These are phyloP conservation scores for Fusarium oligoseptatum DNA, from an alignment of 2,329 filamentous ascomycete species.

Conservation along the genomic window DNA sequence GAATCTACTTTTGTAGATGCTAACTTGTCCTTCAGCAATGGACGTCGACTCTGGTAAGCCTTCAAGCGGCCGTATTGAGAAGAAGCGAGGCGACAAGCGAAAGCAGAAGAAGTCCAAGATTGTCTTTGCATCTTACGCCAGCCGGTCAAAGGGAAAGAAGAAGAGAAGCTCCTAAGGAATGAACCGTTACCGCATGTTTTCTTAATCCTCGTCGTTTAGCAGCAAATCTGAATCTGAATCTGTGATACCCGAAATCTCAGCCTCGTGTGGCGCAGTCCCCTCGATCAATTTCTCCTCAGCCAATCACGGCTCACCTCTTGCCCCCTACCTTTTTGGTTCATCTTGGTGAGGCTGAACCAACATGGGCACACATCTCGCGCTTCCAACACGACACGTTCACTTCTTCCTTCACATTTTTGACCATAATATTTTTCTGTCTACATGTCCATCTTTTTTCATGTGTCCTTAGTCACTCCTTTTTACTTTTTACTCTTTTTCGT, in stretches of 20 bases:
- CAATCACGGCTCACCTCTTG: constrained; percentile 28
- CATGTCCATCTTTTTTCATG: constrained; percentile 5
- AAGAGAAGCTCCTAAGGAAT: constrained; percentile 44
- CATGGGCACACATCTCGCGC: constrained; percentile 28
- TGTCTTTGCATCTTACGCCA: constrained; percentile 71
- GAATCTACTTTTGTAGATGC: constrained; percentile 15
- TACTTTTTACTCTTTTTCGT: constrained; percentile 18
- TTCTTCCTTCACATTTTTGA: constrained; percentile 32
- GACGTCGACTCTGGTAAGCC: constrained; percentile 66
- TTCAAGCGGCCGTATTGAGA: constrained; percentile 55
- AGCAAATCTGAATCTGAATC: constrained; percentile 47
- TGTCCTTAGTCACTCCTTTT: constrained; percentile 30
- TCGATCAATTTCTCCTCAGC: not conserved
- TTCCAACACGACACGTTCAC: constrained; percentile 46
- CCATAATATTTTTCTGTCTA: constrained; percentile 5
- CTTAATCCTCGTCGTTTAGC: constrained; percentile 34
- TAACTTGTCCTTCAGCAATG: constrained; percentile 59
- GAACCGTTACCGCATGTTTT: constrained; percentile 14
- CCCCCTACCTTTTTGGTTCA: constrained; percentile 39
- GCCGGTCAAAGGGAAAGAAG: constrained; percentile 62
- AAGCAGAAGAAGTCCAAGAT: constrained; percentile 68
- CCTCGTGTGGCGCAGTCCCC: constrained; percentile 46
- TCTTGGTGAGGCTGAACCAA: constrained; percentile 43
- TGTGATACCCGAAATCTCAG: constrained; percentile 46
- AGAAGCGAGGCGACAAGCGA: constrained; percentile 70